Evolutionary conservation across 179 eudicot genomes (phyloP).

Genomic region (Gypsophila paniculata): DNA sequence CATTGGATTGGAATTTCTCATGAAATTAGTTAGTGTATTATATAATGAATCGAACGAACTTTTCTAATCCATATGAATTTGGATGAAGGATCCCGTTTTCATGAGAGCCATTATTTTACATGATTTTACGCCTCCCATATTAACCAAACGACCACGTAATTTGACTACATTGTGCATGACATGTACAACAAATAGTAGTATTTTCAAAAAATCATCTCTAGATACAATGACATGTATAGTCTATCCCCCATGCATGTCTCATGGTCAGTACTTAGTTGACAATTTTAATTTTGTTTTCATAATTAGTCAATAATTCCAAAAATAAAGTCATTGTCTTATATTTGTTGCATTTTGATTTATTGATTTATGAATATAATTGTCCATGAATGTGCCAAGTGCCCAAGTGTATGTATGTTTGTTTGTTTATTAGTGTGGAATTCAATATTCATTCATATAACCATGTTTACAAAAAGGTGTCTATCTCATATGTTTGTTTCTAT

Average conservation of each 20-base stretch:
- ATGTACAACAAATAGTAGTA: background rate
- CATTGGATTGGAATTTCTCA: too few species aligned
- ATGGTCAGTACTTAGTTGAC: background rate
- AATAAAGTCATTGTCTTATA: too few species aligned
- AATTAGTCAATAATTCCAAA: too few species aligned
- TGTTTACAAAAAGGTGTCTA: background rate
- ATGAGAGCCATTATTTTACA: too few species aligned
- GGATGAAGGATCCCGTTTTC: too few species aligned
- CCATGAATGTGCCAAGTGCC: slow-evolving; percentile 11
- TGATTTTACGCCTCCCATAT: too few species aligned
- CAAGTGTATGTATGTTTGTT: slow-evolving; percentile 8
- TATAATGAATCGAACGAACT: too few species aligned
- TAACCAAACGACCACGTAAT: background rate
- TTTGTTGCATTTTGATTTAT: slow-evolving; percentile 16
- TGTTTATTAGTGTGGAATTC: slow-evolving; percentile 18
- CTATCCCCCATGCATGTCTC: too few species aligned
- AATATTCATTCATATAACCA: background rate
- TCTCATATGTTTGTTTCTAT: slow-evolving; percentile 18
- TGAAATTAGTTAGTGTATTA: too few species aligned
- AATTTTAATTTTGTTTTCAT: too few species aligned
- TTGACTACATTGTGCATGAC: background rate
- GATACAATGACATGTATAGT: background rate
- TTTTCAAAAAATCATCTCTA: background rate
- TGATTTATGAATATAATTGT: background rate
- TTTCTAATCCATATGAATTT: too few species aligned